Evolutionary conservation across 2,329 filamentous ascomycete genomes (phyloP).

Genomic region (Setomelanomma holmii): DNA sequence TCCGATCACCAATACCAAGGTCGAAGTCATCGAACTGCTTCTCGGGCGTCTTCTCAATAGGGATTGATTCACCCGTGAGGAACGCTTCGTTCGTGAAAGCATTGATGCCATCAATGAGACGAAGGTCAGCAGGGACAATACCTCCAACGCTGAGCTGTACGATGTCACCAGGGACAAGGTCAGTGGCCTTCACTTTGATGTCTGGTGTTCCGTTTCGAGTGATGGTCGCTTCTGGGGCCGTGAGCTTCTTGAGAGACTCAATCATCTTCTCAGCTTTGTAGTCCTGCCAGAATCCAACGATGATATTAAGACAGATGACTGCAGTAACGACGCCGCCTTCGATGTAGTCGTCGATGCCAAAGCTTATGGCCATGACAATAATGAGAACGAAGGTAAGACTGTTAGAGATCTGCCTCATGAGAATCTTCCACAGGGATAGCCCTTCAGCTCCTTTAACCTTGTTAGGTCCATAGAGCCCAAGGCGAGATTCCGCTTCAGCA

Average conservation of each 20-base stretch:
- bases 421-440: slow-evolving; percentile 76
- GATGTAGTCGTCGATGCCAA: slow-evolving; percentile 69
- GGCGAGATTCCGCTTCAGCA: slow-evolving; percentile 69
- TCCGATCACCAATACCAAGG: slow-evolving; percentile 68
- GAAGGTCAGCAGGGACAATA: slow-evolving; percentile 71
- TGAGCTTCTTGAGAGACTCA: slow-evolving; percentile 50
- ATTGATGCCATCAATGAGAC: slow-evolving; percentile 71
- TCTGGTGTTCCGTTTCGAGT: slow-evolving; percentile 44
- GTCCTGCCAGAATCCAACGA: slow-evolving; percentile 66
- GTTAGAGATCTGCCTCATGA: slow-evolving; percentile 79
- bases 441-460: slow-evolving; percentile 74
- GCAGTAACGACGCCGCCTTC: slow-evolving; percentile 69
- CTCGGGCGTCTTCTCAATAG: slow-evolving; percentile 69
- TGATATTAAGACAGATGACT: slow-evolving; percentile 71
- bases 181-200: slow-evolving; percentile 45
- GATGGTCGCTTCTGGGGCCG: slow-evolving; percentile 48
- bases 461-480: slow-evolving; percentile 72
- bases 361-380: slow-evolving; percentile 73
- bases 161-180: slow-evolving; percentile 50
- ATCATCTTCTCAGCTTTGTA: slow-evolving; percentile 52
- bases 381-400: slow-evolving; percentile 76
- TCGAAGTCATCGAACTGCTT: slow-evolving; percentile 60
- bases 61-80: slow-evolving; percentile 75
- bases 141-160: slow-evolving; percentile 59
- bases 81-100: slow-evolving; percentile 78